These are phyloP conservation scores for Oryza rufipogon DNA, from an alignment of 176 grass and related monocot species.

Conservation along the genomic window DNA sequence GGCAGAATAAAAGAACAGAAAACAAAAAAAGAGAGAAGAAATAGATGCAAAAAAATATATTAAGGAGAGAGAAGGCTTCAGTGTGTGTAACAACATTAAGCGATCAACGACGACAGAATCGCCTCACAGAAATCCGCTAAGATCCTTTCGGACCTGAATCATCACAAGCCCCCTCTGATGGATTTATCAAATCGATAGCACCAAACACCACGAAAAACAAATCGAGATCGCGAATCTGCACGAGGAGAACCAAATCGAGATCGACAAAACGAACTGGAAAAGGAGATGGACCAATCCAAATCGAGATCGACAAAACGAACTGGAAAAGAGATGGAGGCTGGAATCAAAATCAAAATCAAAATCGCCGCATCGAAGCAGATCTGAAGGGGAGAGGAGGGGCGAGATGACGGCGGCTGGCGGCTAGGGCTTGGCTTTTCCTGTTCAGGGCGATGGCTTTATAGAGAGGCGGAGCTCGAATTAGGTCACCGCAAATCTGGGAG, in stretches of 20 bases:
- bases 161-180: conserved; percentile 38
- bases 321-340: no score
- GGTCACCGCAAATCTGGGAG: not conserved
- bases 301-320: not conserved
- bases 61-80: conserved; percentile 20
- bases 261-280: not conserved
- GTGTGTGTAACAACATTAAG: conserved; percentile 61
- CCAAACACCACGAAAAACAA: no score
- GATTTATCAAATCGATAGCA: not conserved
- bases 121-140: conserved; percentile 69
- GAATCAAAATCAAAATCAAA: not conserved
- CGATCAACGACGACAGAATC: conserved; percentile 44
- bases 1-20: no score
- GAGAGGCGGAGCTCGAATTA: not conserved
- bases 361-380: not conserved
- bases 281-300: no score
- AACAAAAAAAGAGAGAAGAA: no score
- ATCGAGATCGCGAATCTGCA: not conserved
- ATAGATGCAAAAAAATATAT: not conserved
- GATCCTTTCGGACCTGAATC: conserved; percentile 60
- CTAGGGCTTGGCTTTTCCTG: not conserved
- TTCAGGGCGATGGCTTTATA: not conserved
- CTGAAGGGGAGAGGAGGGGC: no score
- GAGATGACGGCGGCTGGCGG: not conserved
- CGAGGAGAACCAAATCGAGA: not conserved